Conservation (phyloP, 139 green algal species). For the Picochlorum sp. region DNA sequence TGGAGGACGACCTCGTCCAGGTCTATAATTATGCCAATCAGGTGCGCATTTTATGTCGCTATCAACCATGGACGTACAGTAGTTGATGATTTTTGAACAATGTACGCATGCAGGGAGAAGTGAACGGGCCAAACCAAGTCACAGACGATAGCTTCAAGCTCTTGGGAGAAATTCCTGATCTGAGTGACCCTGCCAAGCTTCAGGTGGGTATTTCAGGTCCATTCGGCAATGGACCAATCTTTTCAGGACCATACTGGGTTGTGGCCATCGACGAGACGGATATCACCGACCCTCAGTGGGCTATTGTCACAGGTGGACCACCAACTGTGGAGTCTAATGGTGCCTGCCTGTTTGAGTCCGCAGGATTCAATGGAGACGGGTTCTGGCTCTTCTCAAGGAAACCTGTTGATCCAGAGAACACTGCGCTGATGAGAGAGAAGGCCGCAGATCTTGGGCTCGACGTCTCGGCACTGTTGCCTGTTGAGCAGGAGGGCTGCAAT, state of each 20-base stretch:
- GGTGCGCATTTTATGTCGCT: too few species aligned
- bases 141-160: neutral
- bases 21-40: conserved; percentile 1
- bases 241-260: conserved; percentile 11
- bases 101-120: neutral
- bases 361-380: neutral
- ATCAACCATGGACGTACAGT: too few species aligned
- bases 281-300: neutral
- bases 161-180: neutral
- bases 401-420: conserved; percentile 10
- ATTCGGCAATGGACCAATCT: neutral
- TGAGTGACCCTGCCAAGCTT: conserved; percentile 5
- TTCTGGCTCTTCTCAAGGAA: conserved; percentile 12
- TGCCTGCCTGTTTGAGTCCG: neutral
- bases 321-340: conserved; percentile 3
- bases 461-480: neutral
- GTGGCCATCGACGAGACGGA: conserved; percentile 9
- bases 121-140: conserved; percentile 1
- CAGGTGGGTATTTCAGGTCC: conserved; percentile 7
- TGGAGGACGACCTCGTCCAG: conserved; percentile 2
- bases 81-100: neutral
- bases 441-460: conserved; percentile 4
- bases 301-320: conserved; percentile 14
- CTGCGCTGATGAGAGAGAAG: conserved; percentile 5
- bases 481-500: conserved; percentile 5